Base-by-base conservation (phyloP, 2,329 filamentous ascomycete genomes). In the Penicillium digitatum region DNA sequence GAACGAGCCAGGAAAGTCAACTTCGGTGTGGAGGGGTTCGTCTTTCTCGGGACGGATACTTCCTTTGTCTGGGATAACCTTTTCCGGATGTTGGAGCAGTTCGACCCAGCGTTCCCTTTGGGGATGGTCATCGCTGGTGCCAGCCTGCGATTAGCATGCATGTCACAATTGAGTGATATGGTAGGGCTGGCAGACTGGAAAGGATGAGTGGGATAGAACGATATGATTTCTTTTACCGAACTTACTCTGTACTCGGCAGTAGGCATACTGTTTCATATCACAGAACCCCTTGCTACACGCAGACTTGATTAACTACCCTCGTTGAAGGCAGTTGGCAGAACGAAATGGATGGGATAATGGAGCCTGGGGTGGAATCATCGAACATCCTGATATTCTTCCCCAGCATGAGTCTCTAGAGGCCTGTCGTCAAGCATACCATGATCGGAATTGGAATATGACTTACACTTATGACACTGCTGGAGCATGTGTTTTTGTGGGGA, bases 41-140 rank as follows among this genome's bases (percentile, higher is more conserved):
- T 83, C 50, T 81, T 82, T 64, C 77, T 81, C 44, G 81, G 83
- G 60, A 79, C 80, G 3, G 81, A 83, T 63, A 83, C 81, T 46
- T 82, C 75, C 58, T 52, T 78, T 14, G 69, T 73, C 14, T 79
- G 76, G 76, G 66, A 73, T 29, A 77, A 75, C 44, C 53, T 77
- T 29, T 77, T 81, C 56, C 78, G 77, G 16, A 77, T 79, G 54
- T 72, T 83, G 12, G 73, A 74, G 32, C 78, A 74, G 14, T 76
- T 81, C 66, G 74, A 82, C 48, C 74, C 78, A 3, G 66, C 69
- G 11, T 63, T 66, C 14, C 79, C 0, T 81, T 78, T 46, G 55
- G 52, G 6, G 72, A 73, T 32, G 70, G 76, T 18, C 58, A 59
- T n/a, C 72, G 80, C 55, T 81, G 79, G 79, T 81, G 79, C 37